Evolutionary conservation across 805 yeast genomes (phyloP).

Genomic region (Kuraishia ogatae): DNA sequence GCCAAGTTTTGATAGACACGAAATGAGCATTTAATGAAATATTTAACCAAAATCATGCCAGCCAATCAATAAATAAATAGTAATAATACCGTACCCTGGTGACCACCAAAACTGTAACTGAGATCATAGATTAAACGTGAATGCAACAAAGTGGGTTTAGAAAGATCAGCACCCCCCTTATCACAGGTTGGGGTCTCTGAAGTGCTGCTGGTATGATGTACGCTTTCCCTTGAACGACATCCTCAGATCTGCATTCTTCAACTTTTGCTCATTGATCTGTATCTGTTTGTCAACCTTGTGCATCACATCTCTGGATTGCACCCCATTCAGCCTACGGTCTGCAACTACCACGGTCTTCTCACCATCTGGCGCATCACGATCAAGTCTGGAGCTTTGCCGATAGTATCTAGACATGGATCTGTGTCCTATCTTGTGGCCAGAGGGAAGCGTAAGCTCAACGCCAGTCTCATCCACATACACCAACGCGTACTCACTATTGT

Average conservation of each 20-base stretch:
- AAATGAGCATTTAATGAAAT: neutral
- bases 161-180: neutral
- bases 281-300: conserved; percentile 37
- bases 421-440: conserved; percentile 67
- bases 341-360: conserved; percentile 1
- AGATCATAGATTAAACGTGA: neutral
- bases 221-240: neutral
- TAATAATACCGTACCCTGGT: too few species aligned
- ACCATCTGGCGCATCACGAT: neutral
- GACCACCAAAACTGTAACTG: neutral
- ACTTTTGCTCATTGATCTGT: conserved; percentile 30
- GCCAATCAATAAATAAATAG: neutral
- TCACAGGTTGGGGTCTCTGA: neutral
- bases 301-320: conserved; percentile 45
- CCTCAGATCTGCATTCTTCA: conserved; percentile 22
- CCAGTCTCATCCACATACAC: conserved; percentile 43
- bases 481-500: neutral
- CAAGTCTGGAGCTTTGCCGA: conserved; percentile 36
- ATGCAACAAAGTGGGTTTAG: neutral
- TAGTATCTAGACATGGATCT: conserved; percentile 53
- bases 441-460: conserved; percentile 52
- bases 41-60: neutral
- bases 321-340: conserved; percentile 34
- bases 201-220: neutral
- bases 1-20: neutral